phyloP scores from a whole-genome alignment of 257 asterid species.

The Eucommia ulmoides region DNA sequence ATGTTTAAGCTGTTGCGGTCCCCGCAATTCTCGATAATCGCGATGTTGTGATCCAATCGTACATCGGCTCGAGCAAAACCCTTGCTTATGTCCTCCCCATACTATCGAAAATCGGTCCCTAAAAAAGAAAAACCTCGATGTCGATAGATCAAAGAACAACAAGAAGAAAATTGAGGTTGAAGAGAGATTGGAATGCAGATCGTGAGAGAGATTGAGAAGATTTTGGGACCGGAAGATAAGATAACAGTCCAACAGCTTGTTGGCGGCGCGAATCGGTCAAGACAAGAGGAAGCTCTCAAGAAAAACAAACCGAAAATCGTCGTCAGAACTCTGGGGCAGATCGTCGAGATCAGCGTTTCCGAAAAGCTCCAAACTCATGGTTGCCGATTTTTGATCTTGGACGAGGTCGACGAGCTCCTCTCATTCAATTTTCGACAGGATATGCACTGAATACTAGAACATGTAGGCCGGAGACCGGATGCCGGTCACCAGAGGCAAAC shows the following conservation, averaged over 20 bases:
- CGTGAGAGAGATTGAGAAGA: constrained; percentile 84
- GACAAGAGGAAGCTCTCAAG: constrained; percentile 93
- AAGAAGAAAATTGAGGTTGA: constrained; percentile 37
- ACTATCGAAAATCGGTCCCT: constrained; percentile 58
- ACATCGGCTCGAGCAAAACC: constrained; percentile 96
- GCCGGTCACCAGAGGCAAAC: constrained; percentile 54
- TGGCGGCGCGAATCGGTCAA: constrained; percentile 88
- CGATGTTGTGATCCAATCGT: constrained; percentile 86
- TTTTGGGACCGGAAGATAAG: constrained; percentile 74
- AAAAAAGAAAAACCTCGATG: constrained; percentile 24
- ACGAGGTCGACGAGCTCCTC: constrained; percentile 93
- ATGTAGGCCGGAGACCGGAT: constrained; percentile 71
- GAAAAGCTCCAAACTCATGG: constrained; percentile 92
- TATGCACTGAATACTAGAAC: constrained; percentile 83
- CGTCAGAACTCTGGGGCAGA: constrained; percentile 92
- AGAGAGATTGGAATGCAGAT: constrained; percentile 99
- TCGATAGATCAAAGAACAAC: constrained; percentile 13
- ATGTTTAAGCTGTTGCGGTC: constrained; percentile 87
- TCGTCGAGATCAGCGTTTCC: constrained; percentile 77
- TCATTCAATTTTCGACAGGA: constrained; percentile 83
- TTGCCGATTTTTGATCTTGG: constrained; percentile 73
- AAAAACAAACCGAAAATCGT: constrained; percentile 83
- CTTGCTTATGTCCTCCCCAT: constrained; percentile 94
- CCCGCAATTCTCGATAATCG: constrained; percentile 65
- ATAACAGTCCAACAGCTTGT: constrained; percentile 90